Percentiles rank a stretch among this genome's conserved stretches.
These are phyloP conservation scores for Lactifluus volemus DNA, from an alignment of 768 basidiomycete genomes.

Conservation along the genomic window DNA sequence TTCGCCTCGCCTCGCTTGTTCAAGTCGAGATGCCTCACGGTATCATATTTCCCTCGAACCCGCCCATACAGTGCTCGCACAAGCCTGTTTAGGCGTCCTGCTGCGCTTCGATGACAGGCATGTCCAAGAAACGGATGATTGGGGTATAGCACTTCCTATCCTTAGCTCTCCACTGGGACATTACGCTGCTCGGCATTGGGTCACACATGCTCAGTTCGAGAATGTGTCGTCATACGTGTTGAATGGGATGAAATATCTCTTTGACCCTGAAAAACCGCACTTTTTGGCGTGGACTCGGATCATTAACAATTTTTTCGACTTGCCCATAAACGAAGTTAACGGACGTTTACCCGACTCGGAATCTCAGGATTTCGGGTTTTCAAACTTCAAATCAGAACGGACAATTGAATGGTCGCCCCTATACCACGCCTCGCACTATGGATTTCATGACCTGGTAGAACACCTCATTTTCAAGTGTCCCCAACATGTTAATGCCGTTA, in stretches of 20 bases:
- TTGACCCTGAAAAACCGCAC: neutral
- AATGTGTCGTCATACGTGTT: neutral
- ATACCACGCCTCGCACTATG: neutral
- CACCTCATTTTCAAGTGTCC: neutral
- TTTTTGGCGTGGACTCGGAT: neutral
- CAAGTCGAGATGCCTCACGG: neutral
- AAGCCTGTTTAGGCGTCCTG: neutral
- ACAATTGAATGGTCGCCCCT: neutral
- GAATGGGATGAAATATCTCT: neutral
- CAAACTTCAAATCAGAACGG: neutral
- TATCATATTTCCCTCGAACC: neutral
- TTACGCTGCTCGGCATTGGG: neutral
- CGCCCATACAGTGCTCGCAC: neutral
- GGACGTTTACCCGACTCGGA: no score
- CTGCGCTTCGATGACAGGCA: neutral
- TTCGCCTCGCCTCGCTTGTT: neutral
- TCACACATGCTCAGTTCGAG: neutral
- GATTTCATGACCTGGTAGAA: neutral
- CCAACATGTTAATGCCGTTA: neutral
- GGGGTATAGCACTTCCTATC: no score
- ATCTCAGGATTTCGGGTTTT: no score
- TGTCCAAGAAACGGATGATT: no score
- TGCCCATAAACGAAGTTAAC: no score
- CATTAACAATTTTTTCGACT: no score
- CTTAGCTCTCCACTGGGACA: neutral